These are phyloP conservation scores for Diutina mesorugosa DNA, from an alignment of 1,139 yeast genomes.

Conservation along the genomic window DNA sequence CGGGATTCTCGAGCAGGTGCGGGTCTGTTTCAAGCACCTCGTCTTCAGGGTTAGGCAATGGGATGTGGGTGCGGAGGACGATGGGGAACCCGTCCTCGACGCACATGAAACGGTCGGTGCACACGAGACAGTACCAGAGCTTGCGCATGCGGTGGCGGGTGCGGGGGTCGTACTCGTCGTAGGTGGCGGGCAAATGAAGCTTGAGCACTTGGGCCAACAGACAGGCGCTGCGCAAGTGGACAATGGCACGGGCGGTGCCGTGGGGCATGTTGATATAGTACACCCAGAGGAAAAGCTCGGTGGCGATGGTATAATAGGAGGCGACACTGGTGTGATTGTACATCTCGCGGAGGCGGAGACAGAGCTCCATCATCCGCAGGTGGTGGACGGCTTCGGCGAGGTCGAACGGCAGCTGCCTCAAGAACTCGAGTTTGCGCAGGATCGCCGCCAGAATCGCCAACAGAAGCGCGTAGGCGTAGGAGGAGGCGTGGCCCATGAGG, in stretches of 20 bases:
- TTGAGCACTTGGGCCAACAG: slow-evolving; percentile 25
- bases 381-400: background rate
- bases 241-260: slow-evolving; percentile 16
- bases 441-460: background rate
- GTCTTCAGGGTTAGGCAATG: background rate
- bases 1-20: background rate
- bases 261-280: slow-evolving; percentile 21
- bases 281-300: slow-evolving; percentile 26
- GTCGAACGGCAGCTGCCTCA: background rate
- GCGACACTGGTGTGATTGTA: background rate
- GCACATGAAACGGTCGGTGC: slow-evolving; percentile 27
- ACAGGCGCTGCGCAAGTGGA: slow-evolving; percentile 27
- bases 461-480: background rate
- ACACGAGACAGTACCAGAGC: slow-evolving; percentile 22
- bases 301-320: background rate
- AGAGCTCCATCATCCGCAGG: background rate
- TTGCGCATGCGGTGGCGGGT: slow-evolving; percentile 23
- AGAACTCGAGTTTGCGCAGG: background rate
- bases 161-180: slow-evolving; percentile 14
- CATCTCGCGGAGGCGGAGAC: background rate
- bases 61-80: background rate
- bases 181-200: slow-evolving; percentile 19
- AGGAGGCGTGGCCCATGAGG: background rate
- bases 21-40: background rate
- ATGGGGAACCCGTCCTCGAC: slow-evolving; percentile 17